phyloP scores from a whole-genome alignment of 1,139 yeast genomes.

The Torulaspora pretoriensis region DNA sequence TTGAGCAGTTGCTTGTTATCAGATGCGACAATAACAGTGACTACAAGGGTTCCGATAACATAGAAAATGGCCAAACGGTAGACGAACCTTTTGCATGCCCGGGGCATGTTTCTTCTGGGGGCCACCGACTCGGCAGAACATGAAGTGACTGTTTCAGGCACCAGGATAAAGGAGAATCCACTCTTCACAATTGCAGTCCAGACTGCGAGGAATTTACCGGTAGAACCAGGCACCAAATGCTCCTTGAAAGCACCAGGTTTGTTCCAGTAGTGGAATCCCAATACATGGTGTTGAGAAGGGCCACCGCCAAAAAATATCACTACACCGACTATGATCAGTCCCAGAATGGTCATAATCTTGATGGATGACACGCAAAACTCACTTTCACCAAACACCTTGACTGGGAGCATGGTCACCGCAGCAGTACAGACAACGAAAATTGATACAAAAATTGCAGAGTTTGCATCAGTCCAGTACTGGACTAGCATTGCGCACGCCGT shows the following conservation, averaged over 20 bases:
- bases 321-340: slow-evolving; percentile 67
- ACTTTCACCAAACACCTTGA: slow-evolving; percentile 66
- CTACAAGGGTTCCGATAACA: slow-evolving; percentile 40
- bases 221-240: slow-evolving; percentile 43
- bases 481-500: slow-evolving; percentile 70
- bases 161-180: slow-evolving; percentile 59
- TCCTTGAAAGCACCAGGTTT: slow-evolving; percentile 57
- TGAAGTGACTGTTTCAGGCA: slow-evolving; percentile 52
- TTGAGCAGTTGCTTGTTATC: slow-evolving; percentile 39
- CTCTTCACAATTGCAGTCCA: slow-evolving; percentile 55
- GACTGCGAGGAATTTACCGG: slow-evolving; percentile 58
- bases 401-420: slow-evolving; percentile 52
- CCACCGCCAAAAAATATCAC: slow-evolving; percentile 70
- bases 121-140: slow-evolving; percentile 45
- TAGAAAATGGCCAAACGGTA: slow-evolving; percentile 42
- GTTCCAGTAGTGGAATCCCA: slow-evolving; percentile 55
- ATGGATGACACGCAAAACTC: slow-evolving; percentile 59
- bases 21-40: slow-evolving; percentile 43
- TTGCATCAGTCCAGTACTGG: slow-evolving; percentile 55
- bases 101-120: slow-evolving; percentile 44
- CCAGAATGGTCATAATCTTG: slow-evolving; percentile 59
- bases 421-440: slow-evolving; percentile 58
- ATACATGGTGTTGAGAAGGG: slow-evolving; percentile 53
- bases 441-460: slow-evolving; percentile 63
- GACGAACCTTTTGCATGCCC: slow-evolving; percentile 43